A percentile compares a stretch with the other conserved stretches of the same genome.
These are phyloP conservation scores for Wickerhamiella domercqiae DNA, from an alignment of 805 yeast genomes.

Conservation along the genomic window DNA sequence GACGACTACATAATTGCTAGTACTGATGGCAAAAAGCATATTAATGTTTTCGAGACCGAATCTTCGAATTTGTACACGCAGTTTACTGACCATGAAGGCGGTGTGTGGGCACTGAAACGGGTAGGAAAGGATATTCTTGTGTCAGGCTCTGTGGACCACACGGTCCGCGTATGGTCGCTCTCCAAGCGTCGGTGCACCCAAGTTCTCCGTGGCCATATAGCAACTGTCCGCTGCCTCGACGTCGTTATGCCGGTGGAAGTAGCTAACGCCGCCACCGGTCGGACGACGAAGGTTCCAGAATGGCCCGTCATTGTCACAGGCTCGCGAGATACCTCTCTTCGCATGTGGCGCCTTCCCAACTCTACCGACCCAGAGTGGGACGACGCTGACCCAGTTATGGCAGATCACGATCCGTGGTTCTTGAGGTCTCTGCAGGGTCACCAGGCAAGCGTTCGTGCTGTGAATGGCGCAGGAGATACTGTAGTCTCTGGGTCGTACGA, in stretches of 20 bases:
- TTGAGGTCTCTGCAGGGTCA: slow-evolving; percentile 61
- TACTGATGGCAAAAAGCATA: slow-evolving; percentile 61
- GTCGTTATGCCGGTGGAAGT: slow-evolving; percentile 53
- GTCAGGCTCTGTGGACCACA: slow-evolving; percentile 87
- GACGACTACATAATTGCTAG: slow-evolving; percentile 84
- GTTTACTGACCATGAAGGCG: slow-evolving; percentile 85
- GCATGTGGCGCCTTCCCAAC: slow-evolving; percentile 68
- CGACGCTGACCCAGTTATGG: slow-evolving; percentile 23
- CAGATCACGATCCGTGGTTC: slow-evolving; percentile 37
- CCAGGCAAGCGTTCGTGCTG: slow-evolving; percentile 67
- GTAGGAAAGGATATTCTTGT: slow-evolving; percentile 57
- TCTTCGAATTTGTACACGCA: slow-evolving; percentile 51
- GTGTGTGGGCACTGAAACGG: slow-evolving; percentile 96
- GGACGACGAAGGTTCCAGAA: slow-evolving; percentile 40
- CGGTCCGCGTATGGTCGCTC: slow-evolving; percentile 88
- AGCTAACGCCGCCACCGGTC: slow-evolving; percentile 37
- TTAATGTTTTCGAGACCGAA: slow-evolving; percentile 63
- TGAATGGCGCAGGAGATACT: slow-evolving; percentile 70
- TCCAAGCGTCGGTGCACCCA: slow-evolving; percentile 77
- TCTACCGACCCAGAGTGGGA: slow-evolving; percentile 22
- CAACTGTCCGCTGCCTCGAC: slow-evolving; percentile 85
- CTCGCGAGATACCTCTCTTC: slow-evolving; percentile 69
- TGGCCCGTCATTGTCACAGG: slow-evolving; percentile 71
- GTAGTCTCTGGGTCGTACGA: slow-evolving; percentile 87
- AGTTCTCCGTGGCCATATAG: slow-evolving; percentile 78